Conservation (phyloP, 2,329 filamentous ascomycete genomes). For the Pseudogymnoascus sp. region DNA sequence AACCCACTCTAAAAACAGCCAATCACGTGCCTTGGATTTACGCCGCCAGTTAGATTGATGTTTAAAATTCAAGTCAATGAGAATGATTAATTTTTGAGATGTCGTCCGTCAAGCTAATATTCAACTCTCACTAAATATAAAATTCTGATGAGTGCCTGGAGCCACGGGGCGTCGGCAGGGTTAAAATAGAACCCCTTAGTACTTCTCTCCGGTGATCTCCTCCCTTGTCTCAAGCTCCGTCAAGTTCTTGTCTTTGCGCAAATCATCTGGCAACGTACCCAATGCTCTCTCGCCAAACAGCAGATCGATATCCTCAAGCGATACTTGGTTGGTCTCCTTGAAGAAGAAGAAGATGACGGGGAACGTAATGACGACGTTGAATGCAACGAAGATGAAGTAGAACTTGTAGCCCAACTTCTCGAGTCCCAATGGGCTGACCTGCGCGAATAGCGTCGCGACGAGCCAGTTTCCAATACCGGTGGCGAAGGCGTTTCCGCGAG, state of each 20-base stretch:
- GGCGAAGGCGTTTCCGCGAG: slow-evolving; percentile 49
- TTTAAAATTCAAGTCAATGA: background rate
- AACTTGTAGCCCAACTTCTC: slow-evolving; percentile 44
- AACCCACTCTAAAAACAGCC: background rate
- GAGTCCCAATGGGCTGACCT: slow-evolving; percentile 48
- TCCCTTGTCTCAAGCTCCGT: background rate
- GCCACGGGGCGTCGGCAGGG: background rate
- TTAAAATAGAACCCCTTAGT: background rate
- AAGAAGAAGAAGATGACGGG: slow-evolving; percentile 45
- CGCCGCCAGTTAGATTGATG: background rate
- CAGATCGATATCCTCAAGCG: slow-evolving; percentile 51
- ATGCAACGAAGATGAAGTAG: slow-evolving; percentile 51
- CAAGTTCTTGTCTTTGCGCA: slow-evolving; percentile 25
- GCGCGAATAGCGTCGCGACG: slow-evolving; percentile 51
- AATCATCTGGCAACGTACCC: slow-evolving; percentile 39
- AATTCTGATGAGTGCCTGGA: background rate
- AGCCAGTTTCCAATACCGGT: slow-evolving; percentile 53
- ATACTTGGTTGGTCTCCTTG: slow-evolving; percentile 43
- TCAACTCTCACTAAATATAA: slow-evolving; percentile 4
- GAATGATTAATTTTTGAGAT: background rate
- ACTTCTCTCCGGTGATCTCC: background rate
- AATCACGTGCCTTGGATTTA: background rate
- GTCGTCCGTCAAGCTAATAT: background rate
- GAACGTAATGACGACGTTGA: slow-evolving; percentile 31
- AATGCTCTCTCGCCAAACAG: slow-evolving; percentile 46